phyloP scores from a whole-genome alignment of 768 basidiomycete species.

The Boletus rubroflammeus region DNA sequence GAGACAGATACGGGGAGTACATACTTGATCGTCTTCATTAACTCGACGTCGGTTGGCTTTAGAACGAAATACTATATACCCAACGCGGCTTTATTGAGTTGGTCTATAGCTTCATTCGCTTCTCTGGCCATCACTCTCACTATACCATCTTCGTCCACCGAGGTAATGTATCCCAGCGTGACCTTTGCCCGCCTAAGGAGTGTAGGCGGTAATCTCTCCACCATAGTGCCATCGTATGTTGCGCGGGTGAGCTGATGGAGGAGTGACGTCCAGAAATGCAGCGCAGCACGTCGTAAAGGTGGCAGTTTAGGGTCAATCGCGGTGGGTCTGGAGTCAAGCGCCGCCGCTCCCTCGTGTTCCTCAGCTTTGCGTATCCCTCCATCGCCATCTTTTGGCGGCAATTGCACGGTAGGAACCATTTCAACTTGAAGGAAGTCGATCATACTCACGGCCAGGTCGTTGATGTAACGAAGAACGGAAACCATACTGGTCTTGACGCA shows the following conservation, averaged over 20 bases:
- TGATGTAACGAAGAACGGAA: slow-evolving; percentile 58
- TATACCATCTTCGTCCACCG: slow-evolving; percentile 68
- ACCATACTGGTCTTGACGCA: slow-evolving; percentile 63
- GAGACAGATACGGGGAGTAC: slow-evolving; percentile 92
- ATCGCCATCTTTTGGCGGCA: slow-evolving; percentile 18
- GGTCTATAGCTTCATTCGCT: slow-evolving; percentile 50
- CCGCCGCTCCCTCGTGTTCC: slow-evolving; percentile 7
- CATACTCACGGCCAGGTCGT: slow-evolving; percentile 63
- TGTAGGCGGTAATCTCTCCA: slow-evolving; percentile 21
- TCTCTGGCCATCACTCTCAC: slow-evolving; percentile 78
- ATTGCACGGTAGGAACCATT: slow-evolving; percentile 31
- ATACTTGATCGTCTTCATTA: slow-evolving; percentile 3
- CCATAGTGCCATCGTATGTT: slow-evolving; percentile 39
- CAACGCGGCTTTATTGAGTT: slow-evolving; percentile 47
- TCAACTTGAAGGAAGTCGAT: slow-evolving; percentile 76
- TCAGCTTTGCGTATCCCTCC: slow-evolving; percentile 1
- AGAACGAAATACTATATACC: slow-evolving; percentile 9
- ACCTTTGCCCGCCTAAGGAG: slow-evolving; percentile 49
- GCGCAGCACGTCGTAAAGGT: slow-evolving; percentile 75
- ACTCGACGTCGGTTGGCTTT: neutral
- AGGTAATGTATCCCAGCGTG: slow-evolving; percentile 65
- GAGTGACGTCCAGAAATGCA: slow-evolving; percentile 76
- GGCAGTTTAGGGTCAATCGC: slow-evolving; percentile 63
- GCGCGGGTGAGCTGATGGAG: slow-evolving; percentile 57
- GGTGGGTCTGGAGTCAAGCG: slow-evolving; percentile 56